Evolutionary conservation across 2,329 filamentous ascomycete genomes (phyloP).

Genomic region (Cadophora sp.): DNA sequence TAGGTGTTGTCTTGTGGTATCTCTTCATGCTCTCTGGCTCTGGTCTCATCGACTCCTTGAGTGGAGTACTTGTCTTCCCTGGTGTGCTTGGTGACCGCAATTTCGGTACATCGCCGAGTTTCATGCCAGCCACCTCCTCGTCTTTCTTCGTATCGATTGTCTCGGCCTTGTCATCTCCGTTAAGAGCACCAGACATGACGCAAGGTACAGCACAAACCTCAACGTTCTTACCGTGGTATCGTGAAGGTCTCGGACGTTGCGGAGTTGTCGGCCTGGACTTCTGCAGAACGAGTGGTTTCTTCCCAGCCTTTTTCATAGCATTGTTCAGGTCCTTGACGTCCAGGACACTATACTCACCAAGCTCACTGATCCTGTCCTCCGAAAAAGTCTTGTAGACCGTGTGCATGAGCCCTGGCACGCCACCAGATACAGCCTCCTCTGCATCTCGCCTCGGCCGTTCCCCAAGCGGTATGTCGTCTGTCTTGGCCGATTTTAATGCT

Average conservation of each 20-base stretch:
- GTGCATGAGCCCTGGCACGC: constrained; percentile 14
- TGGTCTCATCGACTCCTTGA: constrained; percentile 33
- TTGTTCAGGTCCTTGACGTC: constrained; percentile 35
- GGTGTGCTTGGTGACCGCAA: constrained; percentile 25
- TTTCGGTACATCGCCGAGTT: constrained; percentile 27
- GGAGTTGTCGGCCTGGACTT: constrained; percentile 6
- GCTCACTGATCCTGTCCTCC: constrained; percentile 15
- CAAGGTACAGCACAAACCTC: constrained; percentile 5
- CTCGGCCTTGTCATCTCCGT: constrained; percentile 6
- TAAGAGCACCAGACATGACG: constrained; percentile 19
- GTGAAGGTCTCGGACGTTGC: constrained; percentile 10
- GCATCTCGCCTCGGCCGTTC: constrained; percentile 35
- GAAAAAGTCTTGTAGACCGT: constrained; percentile 15
- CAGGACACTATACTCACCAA: constrained; percentile 23
- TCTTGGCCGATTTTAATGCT: constrained; percentile 13
- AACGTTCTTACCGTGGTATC: constrained; percentile 18
- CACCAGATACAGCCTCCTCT: constrained; percentile 23
- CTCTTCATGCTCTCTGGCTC: constrained; percentile 24
- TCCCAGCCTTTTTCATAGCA: constrained; percentile 33
- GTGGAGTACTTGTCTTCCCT: constrained; percentile 27
- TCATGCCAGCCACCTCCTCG: background rate
- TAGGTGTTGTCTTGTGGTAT: constrained; percentile 20
- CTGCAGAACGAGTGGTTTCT: constrained; percentile 30
- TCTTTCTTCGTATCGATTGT: background rate
- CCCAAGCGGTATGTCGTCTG: constrained; percentile 41